phyloP scores from a whole-genome alignment of 1,284 basidiomycete species.

The Blastosporella zonata region DNA sequence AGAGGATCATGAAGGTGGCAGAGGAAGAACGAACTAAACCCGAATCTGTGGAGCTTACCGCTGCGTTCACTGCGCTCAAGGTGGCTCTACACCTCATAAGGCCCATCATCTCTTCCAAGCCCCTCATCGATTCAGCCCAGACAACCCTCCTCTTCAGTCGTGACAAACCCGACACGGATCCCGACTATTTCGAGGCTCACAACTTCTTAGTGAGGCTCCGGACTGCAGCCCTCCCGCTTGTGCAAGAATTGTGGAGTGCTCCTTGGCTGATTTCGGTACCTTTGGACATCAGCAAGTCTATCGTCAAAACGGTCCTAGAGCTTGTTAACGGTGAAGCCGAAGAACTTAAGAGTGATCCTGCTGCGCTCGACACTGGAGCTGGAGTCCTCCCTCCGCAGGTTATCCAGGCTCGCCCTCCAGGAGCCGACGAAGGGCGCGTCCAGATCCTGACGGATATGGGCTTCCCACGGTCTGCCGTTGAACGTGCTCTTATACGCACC shows the following conservation, averaged over 20 bases:
- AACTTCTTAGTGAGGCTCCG: constrained; percentile 86
- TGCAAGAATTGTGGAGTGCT: constrained; percentile 78
- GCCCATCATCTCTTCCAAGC: constrained; percentile 75
- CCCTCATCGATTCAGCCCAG: constrained; percentile 84
- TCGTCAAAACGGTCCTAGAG: constrained; percentile 79
- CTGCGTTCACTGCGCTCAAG: constrained; percentile 81
- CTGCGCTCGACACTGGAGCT: constrained; percentile 14
- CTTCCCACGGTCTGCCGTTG: constrained; percentile 83
- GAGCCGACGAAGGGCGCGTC: constrained; percentile 75
- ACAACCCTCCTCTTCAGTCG: constrained; percentile 71
- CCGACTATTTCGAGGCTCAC: constrained; percentile 80
- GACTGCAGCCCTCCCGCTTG: constrained; percentile 63
- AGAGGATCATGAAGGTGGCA: constrained; percentile 43
- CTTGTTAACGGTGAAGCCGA: constrained; percentile 84
- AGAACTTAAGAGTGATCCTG: constrained; percentile 47
- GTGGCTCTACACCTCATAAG: constrained; percentile 78
- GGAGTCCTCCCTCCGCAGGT: constrained; percentile 21
- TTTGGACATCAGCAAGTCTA: constrained; percentile 66
- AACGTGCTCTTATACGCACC: constrained; percentile 79
- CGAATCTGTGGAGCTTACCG: constrained; percentile 62
- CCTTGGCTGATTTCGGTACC: constrained; percentile 80
- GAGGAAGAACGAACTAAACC: constrained; percentile 55
- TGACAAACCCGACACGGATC: constrained; percentile 75
- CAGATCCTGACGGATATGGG: constrained; percentile 95
- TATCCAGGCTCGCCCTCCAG: constrained; percentile 41